phyloP scores from a whole-genome alignment of 176 grass and related monocot genomes.

The Triticum turgidum region DNA sequence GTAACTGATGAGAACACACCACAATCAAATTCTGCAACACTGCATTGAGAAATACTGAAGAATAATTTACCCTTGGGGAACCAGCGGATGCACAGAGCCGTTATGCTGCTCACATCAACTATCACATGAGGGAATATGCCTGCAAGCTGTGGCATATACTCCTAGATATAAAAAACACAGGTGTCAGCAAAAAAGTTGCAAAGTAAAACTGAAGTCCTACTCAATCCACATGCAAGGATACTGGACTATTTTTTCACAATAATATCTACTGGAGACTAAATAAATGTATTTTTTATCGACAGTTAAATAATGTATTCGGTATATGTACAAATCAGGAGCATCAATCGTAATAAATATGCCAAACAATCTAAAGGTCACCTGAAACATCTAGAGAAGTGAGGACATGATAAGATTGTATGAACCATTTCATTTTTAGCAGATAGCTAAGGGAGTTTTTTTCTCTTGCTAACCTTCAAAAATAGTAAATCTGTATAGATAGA shows the following conservation, averaged over 20 bases:
- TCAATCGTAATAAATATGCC: neutral
- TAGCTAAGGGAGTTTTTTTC: neutral
- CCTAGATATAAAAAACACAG: conserved; percentile 38
- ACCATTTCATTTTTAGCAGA: conserved; percentile 18
- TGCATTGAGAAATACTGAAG: neutral
- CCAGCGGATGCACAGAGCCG: conserved; percentile 68
- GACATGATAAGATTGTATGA: neutral
- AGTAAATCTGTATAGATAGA: conserved; percentile 68
- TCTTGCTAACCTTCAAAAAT: conserved; percentile 75
- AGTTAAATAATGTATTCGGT: too few relatives aligned
- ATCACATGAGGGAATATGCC: conserved; percentile 66
- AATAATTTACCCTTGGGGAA: conserved; percentile 66
- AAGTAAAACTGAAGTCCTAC: conserved; percentile 4
- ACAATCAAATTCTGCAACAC: neutral
- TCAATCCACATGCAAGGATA: neutral
- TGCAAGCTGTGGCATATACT: conserved; percentile 76
- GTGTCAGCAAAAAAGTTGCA: neutral
- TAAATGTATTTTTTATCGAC: too few relatives aligned
- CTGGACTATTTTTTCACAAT: neutral
- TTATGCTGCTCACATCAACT: conserved; percentile 79
- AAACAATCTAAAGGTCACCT: neutral
- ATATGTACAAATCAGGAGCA: neutral
- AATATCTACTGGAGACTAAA: neutral
- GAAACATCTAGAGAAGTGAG: neutral
- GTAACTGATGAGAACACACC: neutral